Evolutionary conservation across 768 basidiomycete species (phyloP).

Genomic region (Lactifluus piperatus): DNA sequence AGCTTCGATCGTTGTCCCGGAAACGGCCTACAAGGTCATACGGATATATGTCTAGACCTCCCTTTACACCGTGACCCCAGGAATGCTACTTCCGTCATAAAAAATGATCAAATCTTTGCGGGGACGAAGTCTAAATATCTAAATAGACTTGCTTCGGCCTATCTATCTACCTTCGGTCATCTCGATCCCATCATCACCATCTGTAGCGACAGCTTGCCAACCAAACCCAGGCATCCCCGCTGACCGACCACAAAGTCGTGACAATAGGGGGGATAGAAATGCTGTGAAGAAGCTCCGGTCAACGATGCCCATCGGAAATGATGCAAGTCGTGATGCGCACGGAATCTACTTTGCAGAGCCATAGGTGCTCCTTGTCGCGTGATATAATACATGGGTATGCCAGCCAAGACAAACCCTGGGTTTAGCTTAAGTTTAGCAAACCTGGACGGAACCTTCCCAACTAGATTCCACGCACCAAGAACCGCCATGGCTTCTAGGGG

Average conservation of each 20-base stretch:
- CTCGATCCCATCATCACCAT: slow-evolving; percentile 60
- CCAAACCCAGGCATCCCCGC: slow-evolving; percentile 41
- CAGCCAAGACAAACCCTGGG: slow-evolving; percentile 67
- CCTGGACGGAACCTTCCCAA: slow-evolving; percentile 2
- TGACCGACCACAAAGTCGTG: slow-evolving; percentile 44
- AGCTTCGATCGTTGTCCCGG: not conserved
- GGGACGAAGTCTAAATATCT: not conserved
- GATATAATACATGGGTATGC: slow-evolving; percentile 76
- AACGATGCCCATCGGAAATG: slow-evolving; percentile 5
- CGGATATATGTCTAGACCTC: not conserved
- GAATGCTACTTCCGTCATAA: not conserved
- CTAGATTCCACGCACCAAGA: slow-evolving; percentile 45
- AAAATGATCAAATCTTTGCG: not conserved
- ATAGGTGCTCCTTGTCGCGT: slow-evolving; percentile 44
- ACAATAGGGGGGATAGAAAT: slow-evolving; percentile 34
- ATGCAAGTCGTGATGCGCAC: slow-evolving; percentile 9
- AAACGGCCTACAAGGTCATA: not conserved
- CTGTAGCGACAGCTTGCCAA: slow-evolving; percentile 72
- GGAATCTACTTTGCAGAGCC: slow-evolving; percentile 29
- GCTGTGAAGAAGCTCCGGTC: slow-evolving; percentile 26
- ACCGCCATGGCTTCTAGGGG: slow-evolving; percentile 84
- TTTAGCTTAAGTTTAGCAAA: not conserved
- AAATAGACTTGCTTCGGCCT: not conserved
- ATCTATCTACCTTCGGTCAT: slow-evolving; percentile 37
- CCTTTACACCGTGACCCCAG: not conserved